Conservation (phyloP, 768 basidiomycete genomes). For the Leccinum longicurvipes region DNA sequence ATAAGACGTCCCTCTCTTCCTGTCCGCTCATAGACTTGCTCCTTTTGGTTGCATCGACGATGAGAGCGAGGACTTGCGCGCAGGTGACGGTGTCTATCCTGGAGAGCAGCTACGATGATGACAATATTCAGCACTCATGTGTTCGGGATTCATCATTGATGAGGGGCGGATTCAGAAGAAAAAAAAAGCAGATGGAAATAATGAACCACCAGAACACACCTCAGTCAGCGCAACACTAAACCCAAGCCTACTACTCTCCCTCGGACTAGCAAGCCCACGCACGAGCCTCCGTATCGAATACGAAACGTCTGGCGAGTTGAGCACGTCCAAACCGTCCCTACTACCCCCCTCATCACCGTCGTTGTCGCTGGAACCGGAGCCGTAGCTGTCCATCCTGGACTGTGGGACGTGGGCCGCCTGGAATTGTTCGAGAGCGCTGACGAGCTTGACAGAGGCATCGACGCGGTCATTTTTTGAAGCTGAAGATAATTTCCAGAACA, state of each 20-base stretch:
- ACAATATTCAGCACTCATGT: background rate
- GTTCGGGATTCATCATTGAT: background rate
- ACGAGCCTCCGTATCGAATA: constrained; percentile 88
- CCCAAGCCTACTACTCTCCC: constrained; percentile 91
- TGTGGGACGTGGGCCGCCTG: constrained; percentile 63
- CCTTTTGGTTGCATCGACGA: constrained; percentile 67
- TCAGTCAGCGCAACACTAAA: constrained; percentile 96
- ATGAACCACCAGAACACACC: constrained; percentile 44
- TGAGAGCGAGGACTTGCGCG: constrained; percentile 69
- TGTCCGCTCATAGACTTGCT: constrained; percentile 80
- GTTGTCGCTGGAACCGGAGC: constrained; percentile 23
- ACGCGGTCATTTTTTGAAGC: constrained; percentile 74
- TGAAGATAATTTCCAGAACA: constrained; percentile 93
- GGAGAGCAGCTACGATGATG: constrained; percentile 66
- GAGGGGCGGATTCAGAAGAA: background rate
- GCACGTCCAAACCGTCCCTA: constrained; percentile 52
- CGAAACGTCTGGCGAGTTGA: constrained; percentile 88
- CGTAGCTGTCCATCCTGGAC: constrained; percentile 34
- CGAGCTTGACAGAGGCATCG: constrained; percentile 81
- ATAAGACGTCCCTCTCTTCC: constrained; percentile 90
- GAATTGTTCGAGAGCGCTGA: constrained; percentile 80
- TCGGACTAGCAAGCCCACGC: constrained; percentile 84
- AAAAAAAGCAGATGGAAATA: background rate
- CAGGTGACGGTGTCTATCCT: constrained; percentile 76
- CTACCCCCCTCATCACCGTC: constrained; percentile 28